Evolutionary conservation across 805 yeast genomes (phyloP), one percentile per base, ranked within the genome.

Genomic region (Kurtzmaniella cleridarum): DNA sequence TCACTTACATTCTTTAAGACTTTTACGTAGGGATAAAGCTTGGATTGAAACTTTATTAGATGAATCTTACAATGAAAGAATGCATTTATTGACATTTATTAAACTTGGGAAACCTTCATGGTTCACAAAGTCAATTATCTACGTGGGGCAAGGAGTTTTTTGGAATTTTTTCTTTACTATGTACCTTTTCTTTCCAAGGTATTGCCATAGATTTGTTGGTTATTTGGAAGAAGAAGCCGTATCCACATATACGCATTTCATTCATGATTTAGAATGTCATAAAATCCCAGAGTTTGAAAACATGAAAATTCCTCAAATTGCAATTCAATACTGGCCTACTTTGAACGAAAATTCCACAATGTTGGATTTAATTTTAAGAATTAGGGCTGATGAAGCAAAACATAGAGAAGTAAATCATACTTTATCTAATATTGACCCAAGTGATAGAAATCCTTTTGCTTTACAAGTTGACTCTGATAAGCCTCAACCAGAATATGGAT

Each of bases 401-500:
- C 89, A 82, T 54, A 71, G 90, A 57, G 90, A 83, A 52, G 89
- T 83, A 23, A 83, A 82, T 60, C 90, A 82, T 51, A 83, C 89
- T 0, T 71, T 81, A 51, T 89, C 85, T 11, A 81, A 81, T 50
- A 68, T 82, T 48, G 55, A 67, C 39, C 77, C 68, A 45, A 56
- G 59, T 24, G 88, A 83, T 54, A 69, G 87, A 50, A 83, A 83
- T 52, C 90, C 90, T 11, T 83, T 77, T 57, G 88, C 71, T 5
- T 50, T 65, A 48, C 41, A 75, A 29, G 52, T 76, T 34, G 59
- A 66, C 26, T 59, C 69, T 15, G 53, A 51, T 14, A 44, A 53
- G 38, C 64, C 63, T 9, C 74, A 69, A 46, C 74, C 74, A 6
- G 51, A 48, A 6, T 50, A 64, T 34, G 70, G 64, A 14, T 57